These are phyloP conservation scores for Curvularia sp. DNA, from an alignment of 2,329 filamentous ascomycete species.

Conservation along the genomic window DNA sequence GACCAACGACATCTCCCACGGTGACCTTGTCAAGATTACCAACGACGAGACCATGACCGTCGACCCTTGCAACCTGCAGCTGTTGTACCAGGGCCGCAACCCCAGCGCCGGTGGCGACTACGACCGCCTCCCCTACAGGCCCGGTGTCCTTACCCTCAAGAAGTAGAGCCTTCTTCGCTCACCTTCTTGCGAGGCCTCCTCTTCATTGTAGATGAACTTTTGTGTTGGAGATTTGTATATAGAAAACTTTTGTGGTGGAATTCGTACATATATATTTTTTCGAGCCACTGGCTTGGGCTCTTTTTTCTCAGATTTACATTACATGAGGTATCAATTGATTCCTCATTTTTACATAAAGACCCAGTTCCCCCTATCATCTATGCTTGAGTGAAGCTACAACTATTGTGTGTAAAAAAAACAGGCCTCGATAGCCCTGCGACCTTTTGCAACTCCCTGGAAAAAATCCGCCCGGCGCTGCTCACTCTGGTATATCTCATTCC, in stretches of 20 bases:
- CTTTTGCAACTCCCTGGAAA: not conserved
- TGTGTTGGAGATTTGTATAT: constrained; percentile 13
- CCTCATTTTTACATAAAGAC: not conserved
- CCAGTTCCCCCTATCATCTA: not conserved
- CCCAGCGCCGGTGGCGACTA: constrained; percentile 59
- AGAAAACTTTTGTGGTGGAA: constrained; percentile 4
- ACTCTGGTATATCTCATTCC: constrained; percentile 7
- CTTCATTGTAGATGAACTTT: constrained; percentile 17
- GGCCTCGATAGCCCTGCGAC: constrained; percentile 4
- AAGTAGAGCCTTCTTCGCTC: constrained; percentile 5
- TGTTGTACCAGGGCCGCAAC: constrained; percentile 68
- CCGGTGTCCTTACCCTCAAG: constrained; percentile 47
- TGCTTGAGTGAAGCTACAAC: not conserved
- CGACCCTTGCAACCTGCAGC: constrained; percentile 69
- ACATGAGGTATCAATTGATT: not conserved
- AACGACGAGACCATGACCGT: constrained; percentile 69
- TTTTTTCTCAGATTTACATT: constrained; percentile 2
- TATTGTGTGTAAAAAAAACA: constrained; percentile 10
- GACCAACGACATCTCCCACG: constrained; percentile 73
- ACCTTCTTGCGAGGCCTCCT: not conserved
- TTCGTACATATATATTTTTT: not conserved
- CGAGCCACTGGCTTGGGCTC: not conserved
- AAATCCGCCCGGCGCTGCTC: constrained; percentile 5
- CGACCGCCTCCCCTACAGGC: constrained; percentile 60
- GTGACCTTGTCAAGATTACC: constrained; percentile 65